These are phyloP conservation scores for Porcisia hertigi DNA, from an alignment of 208 protist genomes.

Conservation along the genomic window DNA sequence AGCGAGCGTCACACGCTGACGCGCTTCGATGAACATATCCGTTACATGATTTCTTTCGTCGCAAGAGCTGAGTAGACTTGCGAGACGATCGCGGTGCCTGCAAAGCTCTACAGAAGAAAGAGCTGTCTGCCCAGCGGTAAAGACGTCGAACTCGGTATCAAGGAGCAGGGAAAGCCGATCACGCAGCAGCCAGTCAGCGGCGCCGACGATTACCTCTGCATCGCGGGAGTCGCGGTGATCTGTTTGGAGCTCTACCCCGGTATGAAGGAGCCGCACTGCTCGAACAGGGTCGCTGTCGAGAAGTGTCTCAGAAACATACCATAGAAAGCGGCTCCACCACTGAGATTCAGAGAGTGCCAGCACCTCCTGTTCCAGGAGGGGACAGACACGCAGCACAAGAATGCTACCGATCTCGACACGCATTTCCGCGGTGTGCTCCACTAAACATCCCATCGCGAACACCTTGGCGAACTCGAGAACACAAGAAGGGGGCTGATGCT, in stretches of 20 bases:
- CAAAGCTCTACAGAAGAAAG: constrained; percentile 19
- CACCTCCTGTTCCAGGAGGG: constrained; percentile 9
- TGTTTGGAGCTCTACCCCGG: constrained; percentile 12
- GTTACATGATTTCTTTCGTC: neutral
- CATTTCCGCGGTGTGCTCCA: neutral
- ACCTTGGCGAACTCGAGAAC: constrained; percentile 34
- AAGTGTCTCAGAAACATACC: constrained; percentile 28
- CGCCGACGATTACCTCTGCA: neutral
- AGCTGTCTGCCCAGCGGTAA: constrained; percentile 8
- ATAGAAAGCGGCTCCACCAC: constrained; percentile 53
- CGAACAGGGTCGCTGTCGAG: constrained; percentile 1
- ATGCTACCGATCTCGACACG: neutral
- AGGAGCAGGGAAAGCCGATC: constrained; percentile 19
- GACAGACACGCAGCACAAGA: constrained; percentile 14
- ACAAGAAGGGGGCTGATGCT: constrained; percentile 1
- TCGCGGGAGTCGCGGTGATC: neutral
- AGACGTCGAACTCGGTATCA: constrained; percentile 37
- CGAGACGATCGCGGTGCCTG: neutral
- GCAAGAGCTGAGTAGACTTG: neutral
- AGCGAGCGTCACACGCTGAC: constrained; percentile 2
- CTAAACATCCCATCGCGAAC: constrained; percentile 26
- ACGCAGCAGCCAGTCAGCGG: constrained; percentile 1
- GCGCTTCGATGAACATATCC: neutral
- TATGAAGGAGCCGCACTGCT: constrained; percentile 22
- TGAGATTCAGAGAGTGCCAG: neutral